These are phyloP conservation scores for Pseudogymnoascus sp. DNA, from an alignment of 2,329 filamentous ascomycete species.

Conservation along the genomic window DNA sequence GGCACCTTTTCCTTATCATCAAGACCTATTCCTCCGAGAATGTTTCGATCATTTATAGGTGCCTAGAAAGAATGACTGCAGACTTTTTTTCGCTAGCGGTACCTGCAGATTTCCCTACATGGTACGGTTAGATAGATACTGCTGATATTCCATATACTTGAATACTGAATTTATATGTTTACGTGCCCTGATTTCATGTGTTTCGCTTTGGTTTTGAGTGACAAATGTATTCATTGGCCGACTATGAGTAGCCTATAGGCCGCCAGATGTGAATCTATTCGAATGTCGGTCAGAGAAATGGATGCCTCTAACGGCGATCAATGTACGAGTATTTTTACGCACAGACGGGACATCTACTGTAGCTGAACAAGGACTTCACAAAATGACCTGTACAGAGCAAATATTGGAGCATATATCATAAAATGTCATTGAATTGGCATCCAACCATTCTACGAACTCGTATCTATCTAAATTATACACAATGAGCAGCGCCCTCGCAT, in stretches of 20 bases:
- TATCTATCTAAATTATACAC: conserved; percentile 8
- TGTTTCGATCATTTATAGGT: conserved; percentile 87
- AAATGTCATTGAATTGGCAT: conserved; percentile 8
- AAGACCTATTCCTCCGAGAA: conserved; percentile 65
- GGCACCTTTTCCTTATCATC: conserved; percentile 94
- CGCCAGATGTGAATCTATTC: background rate
- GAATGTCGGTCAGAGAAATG: background rate
- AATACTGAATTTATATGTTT: conserved; percentile 4
- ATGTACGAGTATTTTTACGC: background rate
- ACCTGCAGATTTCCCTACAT: conserved; percentile 66
- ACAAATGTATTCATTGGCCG: background rate
- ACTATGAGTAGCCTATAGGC: background rate
- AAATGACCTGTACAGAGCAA: background rate
- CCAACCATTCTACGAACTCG: conserved; percentile 6
- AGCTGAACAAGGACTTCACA: background rate
- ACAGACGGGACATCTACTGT: background rate
- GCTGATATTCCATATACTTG: conserved; percentile 57
- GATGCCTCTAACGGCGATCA: no score
- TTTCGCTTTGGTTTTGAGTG: background rate
- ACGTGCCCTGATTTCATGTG: background rate
- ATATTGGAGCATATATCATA: background rate
- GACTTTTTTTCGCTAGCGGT: conserved; percentile 98
- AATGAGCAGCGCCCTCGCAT: background rate
- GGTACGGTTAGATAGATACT: conserved; percentile 96
- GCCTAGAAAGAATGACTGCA: conserved; percentile 72